Evolutionary conservation across 495 filamentous ascomycete species (phyloP), one percentile per base, ranked within the genome.

Genomic region (Cercophora sp.): DNA sequence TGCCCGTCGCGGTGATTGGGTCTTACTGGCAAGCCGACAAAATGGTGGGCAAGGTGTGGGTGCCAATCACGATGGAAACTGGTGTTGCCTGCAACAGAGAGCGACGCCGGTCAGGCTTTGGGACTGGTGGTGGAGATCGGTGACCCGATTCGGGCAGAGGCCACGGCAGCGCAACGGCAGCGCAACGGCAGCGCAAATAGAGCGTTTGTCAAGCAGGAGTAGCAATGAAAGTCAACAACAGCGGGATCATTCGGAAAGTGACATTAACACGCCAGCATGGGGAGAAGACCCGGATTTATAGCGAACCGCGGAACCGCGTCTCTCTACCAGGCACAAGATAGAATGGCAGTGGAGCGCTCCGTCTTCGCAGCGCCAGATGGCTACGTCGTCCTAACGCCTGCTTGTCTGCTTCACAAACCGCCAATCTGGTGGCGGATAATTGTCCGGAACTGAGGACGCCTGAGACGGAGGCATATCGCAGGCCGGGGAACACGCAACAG

Each of bases 131-230:
- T n/a, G n/a, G 23, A 37, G 22, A 23, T 55, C 52, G 52, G 52
- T 55, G 52, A 31, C 52, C 52, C 52, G 36, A 32, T 55, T 55
- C 35, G 52, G 52, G 52, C 48, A 51, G 24, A 39, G 18, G 36
- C 25, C 15, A 32, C n/a, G n/a, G n/a, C n/a, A n/a, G n/a, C n/a
- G n/a, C n/a, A n/a, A n/a, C n/a, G n/a, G n/a, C n/a, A n/a, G n/a
- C n/a, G n/a, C n/a, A n/a, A n/a, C n/a, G n/a, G n/a, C n/a, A n/a
- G n/a, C n/a, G n/a, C n/a, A n/a, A n/a, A n/a, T n/a, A n/a, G n/a
- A n/a, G n/a, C n/a, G n/a, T n/a, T n/a, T n/a, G n/a, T n/a, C 46
- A 8, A 39, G 31, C 18, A 8, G 16, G 20, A 35, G 47, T 19
- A 27, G 22, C 32, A 37, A 37, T 29, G 15, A 22, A 29, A 19